Evolutionary conservation across 768 basidiomycete species (phyloP), one percentile per base, ranked within the genome.

Genomic region (Termitomyces sp.): DNA sequence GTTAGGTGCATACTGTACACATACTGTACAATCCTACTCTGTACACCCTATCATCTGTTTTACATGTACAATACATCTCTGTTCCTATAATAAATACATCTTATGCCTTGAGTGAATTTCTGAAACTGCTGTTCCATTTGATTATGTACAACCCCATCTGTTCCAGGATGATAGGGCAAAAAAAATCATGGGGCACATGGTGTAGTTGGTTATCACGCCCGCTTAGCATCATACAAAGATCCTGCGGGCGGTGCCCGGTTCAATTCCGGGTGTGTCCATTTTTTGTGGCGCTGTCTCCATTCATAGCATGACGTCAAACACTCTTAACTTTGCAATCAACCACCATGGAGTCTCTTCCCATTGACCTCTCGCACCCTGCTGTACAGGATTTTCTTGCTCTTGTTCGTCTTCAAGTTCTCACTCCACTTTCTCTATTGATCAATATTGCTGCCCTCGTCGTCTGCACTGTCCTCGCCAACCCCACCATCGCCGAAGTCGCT

Each of bases 401-500:
- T 10, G 73, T 86, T 7, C 71, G 89, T 44, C 79, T 97, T 4
- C 94, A 97, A 66, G 90, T 96, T 20, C 72, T 94, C 43, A 93
- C 93, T 0, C 94, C 94, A 0, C 74, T 96, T 1, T 88, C 89
- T 1, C 76, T 96, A 9, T 77, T 94, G 60, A 82, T 94, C 54
- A 89, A 89, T 64, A 83, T 95, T 40, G 88, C 85, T 0, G 76
- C 83, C 1, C 74, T 88, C 45, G 63, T 88, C 33, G 79, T 91
- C 4, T 95, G 93, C 64, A 67, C 86, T 0, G 58, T 84, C 9
- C 74, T 93, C 18, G 76, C 88, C 27, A 79, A 73, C 18, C 93
- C 93, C 0, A 83, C 82, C 22, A 76, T 91, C 11, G 66, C 83
- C 79, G 54, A 52, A 70, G 70, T 55, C 7, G 22, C 47, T 16